These are phyloP conservation scores for Berberis thunbergii DNA, from an alignment of 164 flowering plant genomes.

Conservation along the genomic window DNA sequence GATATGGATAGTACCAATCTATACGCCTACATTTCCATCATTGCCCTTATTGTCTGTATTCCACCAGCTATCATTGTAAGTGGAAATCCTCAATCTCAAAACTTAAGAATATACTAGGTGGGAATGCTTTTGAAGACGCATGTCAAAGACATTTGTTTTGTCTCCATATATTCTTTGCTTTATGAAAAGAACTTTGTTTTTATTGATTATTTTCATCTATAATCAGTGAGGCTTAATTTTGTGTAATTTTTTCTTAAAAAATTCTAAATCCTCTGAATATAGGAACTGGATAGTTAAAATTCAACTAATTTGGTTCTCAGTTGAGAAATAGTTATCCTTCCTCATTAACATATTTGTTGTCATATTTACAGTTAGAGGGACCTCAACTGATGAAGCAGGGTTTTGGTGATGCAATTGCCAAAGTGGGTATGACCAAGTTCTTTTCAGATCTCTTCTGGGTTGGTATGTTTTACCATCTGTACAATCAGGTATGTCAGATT, in stretches of 20 bases:
- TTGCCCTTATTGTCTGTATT: conserved; percentile 82
- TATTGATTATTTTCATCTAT: no score
- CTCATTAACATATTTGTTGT: neutral
- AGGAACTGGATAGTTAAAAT: no score
- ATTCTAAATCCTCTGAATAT: no score
- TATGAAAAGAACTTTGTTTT: no score
- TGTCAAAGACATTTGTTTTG: no score
- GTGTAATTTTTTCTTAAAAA: no score
- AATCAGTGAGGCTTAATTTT: no score
- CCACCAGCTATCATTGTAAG: conserved; percentile 91
- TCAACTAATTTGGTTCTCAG: no score
- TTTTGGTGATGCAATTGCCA: conserved; percentile 76
- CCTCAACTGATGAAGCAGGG: conserved; percentile 72
- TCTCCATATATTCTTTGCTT: no score
- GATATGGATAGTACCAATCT: conserved; percentile 92
- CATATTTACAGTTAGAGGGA: conserved; percentile 60
- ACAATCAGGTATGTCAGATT: conserved; percentile 65
- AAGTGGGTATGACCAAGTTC: conserved; percentile 85
- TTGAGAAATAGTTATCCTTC: neutral
- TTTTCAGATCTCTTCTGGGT: conserved; percentile 90
- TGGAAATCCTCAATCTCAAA: conserved; percentile 3
- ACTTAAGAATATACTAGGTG: neutral
- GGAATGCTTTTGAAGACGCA: no score
- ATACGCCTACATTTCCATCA: conserved; percentile 91
- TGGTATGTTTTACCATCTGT: conserved; percentile 96